phyloP scores from a whole-genome alignment of 108 stramenopile genomes.

The Cylindrotheca fusiformis region DNA sequence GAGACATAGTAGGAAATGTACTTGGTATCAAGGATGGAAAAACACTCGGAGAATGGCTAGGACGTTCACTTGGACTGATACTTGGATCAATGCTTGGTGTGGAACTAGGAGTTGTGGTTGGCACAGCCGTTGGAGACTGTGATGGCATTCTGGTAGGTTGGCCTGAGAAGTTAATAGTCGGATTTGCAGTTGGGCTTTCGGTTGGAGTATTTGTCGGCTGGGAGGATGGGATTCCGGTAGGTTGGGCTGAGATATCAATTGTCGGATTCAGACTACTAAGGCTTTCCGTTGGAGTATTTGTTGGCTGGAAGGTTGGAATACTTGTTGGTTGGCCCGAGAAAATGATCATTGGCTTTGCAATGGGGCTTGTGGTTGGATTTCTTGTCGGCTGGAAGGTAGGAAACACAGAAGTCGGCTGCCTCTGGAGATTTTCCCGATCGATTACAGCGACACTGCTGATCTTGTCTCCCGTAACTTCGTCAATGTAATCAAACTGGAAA shows the following conservation, averaged over 20 bases:
- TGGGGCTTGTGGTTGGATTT: background rate
- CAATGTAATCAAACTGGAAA: no score
- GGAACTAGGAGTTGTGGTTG: background rate
- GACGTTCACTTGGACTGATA: background rate
- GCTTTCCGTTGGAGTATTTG: no score
- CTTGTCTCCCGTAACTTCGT: no score
- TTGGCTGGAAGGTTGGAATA: background rate
- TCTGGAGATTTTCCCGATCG: no score
- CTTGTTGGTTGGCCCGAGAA: background rate
- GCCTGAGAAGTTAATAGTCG: background rate
- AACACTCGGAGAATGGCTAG: background rate
- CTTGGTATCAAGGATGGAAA: background rate
- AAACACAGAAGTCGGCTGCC: no score
- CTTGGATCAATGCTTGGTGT: background rate
- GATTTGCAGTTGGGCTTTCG: background rate
- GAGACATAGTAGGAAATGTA: background rate
- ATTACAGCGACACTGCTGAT: no score
- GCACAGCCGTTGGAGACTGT: background rate
- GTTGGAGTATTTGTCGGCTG: background rate
- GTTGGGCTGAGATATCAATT: background rate
- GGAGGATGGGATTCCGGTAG: background rate
- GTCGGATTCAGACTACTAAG: background rate
- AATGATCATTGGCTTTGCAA: background rate
- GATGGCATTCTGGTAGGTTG: background rate
- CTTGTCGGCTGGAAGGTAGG: background rate